Evolutionary conservation across 2,329 filamentous ascomycete species (phyloP), one percentile per base, ranked within the genome.

Genomic region (Aspergillus tanneri): DNA sequence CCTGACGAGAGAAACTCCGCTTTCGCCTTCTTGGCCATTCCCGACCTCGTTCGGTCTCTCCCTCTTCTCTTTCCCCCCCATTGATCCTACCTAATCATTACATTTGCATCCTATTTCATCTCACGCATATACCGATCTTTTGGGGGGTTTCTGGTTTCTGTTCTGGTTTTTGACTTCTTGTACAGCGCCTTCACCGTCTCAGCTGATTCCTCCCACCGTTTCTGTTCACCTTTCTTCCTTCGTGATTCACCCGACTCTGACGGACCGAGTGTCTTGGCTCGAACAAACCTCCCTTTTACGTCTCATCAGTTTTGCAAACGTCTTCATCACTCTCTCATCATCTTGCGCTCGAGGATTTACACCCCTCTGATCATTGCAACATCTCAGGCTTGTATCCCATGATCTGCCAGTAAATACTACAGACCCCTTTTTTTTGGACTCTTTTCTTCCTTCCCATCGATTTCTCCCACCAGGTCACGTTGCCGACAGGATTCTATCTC

Each of bases 251-350:
- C 46, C 53, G 48, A 40, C 48, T 52, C 53, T 50, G 49, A 50
- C 52, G 43, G 43, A 50, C 43, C 27, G 38, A 48, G 30, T 36
- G 53, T 55, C 54, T 59, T 59, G 55, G 53, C 55, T 53, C 38
- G 32, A 45, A 39, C 47, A 50, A 48, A 44, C 39, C 47, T 54
- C 52, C 54, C 56, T 54, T 57, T 48, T 36, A 56, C 42, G 38
- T 42, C 53, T 46, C 46, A 43, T 52, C 47, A 36, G 30, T 52
- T 47, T 51, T 47, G 45, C 53, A 48, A 47, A 46, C 53, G 50
- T 46, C 48, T 25, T 46, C 49, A 46, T 49, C 38, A 21, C 24
- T 36, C 42, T 36, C 23, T 44, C 43, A 44, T 27, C 43, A 46
- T 49, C 52, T 8, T 23, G 32, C 28, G 42, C 27, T 23, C 41